A percentile compares a stretch with the other conserved stretches of the same genome.
Evolutionary conservation across 768 basidiomycete species (phyloP).

Genomic region (Naganishia randhawae): DNA sequence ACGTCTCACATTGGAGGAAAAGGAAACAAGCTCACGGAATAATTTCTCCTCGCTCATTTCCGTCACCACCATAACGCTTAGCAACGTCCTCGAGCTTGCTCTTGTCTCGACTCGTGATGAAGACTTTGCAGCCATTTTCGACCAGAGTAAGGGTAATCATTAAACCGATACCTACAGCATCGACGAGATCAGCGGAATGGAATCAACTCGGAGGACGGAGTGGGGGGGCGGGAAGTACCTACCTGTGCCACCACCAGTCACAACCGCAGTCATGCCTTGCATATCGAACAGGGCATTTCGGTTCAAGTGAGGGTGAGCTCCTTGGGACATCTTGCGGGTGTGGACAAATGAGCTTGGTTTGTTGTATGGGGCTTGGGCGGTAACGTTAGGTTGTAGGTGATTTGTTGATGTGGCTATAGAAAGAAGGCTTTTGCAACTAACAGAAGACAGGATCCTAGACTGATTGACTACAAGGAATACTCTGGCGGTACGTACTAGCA

Average conservation of each 20-base stretch:
- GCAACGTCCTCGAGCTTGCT: slow-evolving; percentile 40
- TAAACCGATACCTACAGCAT: slow-evolving; percentile 38
- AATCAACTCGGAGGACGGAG: not conserved
- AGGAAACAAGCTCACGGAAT: slow-evolving; percentile 39
- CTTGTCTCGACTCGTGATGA: slow-evolving; percentile 35
- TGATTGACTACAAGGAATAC: not conserved
- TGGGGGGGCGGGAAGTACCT: not conserved
- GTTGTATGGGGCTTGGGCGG: not conserved
- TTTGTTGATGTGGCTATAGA: not conserved
- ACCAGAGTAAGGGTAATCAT: slow-evolving; percentile 40
- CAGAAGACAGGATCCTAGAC: not conserved
- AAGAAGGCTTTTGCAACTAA: not conserved
- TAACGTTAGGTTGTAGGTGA: not conserved
- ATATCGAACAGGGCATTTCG: slow-evolving; percentile 38
- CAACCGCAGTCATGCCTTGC: slow-evolving; percentile 39
- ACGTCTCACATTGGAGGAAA: no score
- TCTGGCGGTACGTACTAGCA: not conserved
- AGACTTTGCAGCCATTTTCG: slow-evolving; percentile 41
- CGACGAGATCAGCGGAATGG: not conserved
- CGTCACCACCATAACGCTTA: slow-evolving; percentile 38
- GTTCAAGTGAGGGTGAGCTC: slow-evolving; percentile 35
- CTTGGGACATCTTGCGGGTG: slow-evolving; percentile 22
- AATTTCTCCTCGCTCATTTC: slow-evolving; percentile 34
- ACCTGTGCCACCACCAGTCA: slow-evolving; percentile 31
- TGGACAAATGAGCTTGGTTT: not conserved